These are phyloP conservation scores for Camelina sativa DNA, from an alignment of 345 rosid genomes.

Conservation along the genomic window DNA sequence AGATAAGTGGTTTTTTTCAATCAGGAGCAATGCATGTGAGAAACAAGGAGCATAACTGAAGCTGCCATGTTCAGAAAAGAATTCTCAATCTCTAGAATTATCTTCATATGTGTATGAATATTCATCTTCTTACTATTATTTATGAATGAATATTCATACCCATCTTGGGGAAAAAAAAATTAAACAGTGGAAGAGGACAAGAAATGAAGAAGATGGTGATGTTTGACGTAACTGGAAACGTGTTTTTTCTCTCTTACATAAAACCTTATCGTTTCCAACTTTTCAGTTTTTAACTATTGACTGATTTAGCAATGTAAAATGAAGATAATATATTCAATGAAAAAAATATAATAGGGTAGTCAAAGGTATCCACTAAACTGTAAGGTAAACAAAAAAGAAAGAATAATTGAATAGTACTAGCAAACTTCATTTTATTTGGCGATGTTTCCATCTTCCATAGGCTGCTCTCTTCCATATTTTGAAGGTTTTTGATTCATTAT, in stretches of 20 bases:
- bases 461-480: no score
- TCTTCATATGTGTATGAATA: conserved; percentile 6
- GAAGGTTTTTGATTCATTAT: no score
- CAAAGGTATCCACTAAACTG: not conserved
- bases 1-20: not conserved
- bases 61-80: conserved; percentile 35
- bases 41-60: conserved; percentile 27
- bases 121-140: no score
- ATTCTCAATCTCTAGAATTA: conserved; percentile 27
- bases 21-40: conserved; percentile 39
- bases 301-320: not conserved
- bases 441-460: no score
- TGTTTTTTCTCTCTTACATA: conserved; percentile 33
- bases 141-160: no score
- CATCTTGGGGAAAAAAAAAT: conserved; percentile 20
- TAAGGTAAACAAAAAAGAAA: no score
- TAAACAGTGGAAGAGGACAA: conserved; percentile 2
- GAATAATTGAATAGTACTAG: not conserved
- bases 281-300: conserved; percentile 16
- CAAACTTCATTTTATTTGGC: not conserved
- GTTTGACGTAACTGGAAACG: conserved; percentile 42
- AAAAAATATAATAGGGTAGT: not conserved
- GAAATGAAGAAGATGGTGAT: conserved; percentile 41
- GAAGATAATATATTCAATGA: no score
- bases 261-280: conserved; percentile 35